These are phyloP conservation scores for Cudoniella acicularis DNA, from an alignment of 495 filamentous ascomycete genomes.

Conservation along the genomic window DNA sequence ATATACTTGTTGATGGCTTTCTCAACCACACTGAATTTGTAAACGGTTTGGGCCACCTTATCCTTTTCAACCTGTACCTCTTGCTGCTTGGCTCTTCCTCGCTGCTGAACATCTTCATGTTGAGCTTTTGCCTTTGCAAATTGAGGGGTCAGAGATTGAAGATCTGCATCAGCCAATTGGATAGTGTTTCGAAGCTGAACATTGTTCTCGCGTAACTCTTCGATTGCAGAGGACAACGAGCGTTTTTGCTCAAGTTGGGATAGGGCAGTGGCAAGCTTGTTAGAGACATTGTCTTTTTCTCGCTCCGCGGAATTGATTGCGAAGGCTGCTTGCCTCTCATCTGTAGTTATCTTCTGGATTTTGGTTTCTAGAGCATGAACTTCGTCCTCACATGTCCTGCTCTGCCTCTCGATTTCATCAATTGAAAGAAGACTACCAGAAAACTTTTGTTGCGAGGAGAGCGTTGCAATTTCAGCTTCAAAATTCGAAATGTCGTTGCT, in stretches of 20 bases:
- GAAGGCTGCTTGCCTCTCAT: slow-evolving; percentile 67
- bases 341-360: slow-evolving; percentile 57
- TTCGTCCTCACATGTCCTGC: slow-evolving; percentile 64
- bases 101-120: slow-evolving; percentile 69
- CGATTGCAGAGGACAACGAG: slow-evolving; percentile 60
- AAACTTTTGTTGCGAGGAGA: slow-evolving; percentile 67
- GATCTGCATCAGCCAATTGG: slow-evolving; percentile 60
- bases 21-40: slow-evolving; percentile 70
- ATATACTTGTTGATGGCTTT: slow-evolving; percentile 78
- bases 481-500: slow-evolving; percentile 65
- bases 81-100: slow-evolving; percentile 69
- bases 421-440: slow-evolving; percentile 59
- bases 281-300: slow-evolving; percentile 63
- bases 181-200: slow-evolving; percentile 64
- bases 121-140: slow-evolving; percentile 68
- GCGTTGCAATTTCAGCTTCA: slow-evolving; percentile 64
- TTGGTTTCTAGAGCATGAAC: slow-evolving; percentile 55
- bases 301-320: slow-evolving; percentile 67
- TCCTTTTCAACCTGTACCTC: slow-evolving; percentile 68
- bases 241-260: slow-evolving; percentile 77
- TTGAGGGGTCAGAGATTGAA: slow-evolving; percentile 66
- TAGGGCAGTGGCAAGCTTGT: slow-evolving; percentile 62
- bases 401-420: slow-evolving; percentile 79
- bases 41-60: slow-evolving; percentile 64
- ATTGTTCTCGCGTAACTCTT: slow-evolving; percentile 66